phyloP scores from a whole-genome alignment of 2,329 filamentous ascomycete species.

The Penicillium hordei region DNA sequence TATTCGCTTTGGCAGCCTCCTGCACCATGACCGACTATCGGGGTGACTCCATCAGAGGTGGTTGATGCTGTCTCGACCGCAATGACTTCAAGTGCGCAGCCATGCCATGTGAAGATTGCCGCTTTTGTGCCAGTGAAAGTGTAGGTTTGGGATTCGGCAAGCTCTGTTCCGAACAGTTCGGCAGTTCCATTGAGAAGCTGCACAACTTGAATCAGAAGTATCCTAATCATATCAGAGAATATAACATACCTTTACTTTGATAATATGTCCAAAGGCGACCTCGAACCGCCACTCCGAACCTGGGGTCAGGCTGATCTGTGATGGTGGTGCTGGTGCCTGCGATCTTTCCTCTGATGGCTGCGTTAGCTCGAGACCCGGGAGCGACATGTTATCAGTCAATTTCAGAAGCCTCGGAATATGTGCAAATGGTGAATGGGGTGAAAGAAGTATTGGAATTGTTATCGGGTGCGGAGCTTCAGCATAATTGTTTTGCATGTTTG shows the following conservation, averaged over 20 bases:
- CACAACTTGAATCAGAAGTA: constrained; percentile 6
- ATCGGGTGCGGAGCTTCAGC: constrained; percentile 4
- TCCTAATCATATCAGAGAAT: not conserved
- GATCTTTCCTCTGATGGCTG: constrained; percentile 55
- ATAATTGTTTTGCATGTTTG: constrained; percentile 6
- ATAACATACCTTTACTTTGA: constrained; percentile 53
- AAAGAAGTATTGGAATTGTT: not conserved
- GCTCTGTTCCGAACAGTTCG: constrained; percentile 92
- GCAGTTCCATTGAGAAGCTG: constrained; percentile 77
- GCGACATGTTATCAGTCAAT: constrained; percentile 59
- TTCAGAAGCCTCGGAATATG: not conserved
- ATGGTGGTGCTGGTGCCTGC: constrained; percentile 40
- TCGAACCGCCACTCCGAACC: constrained; percentile 79
- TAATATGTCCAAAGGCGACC: constrained; percentile 57
- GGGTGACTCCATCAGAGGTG: constrained; percentile 30
- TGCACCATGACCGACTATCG: constrained; percentile 39
- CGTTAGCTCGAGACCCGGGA: constrained; percentile 71
- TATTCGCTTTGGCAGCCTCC: constrained; percentile 69
- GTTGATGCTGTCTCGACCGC: constrained; percentile 54
- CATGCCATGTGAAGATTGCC: constrained; percentile 89
- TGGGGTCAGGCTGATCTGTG: constrained; percentile 57
- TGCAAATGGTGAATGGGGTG: not conserved
- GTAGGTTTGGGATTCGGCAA: constrained; percentile 77
- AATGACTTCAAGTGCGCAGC: constrained; percentile 78
- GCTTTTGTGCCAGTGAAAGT: constrained; percentile 78